Evolutionary conservation across 148 eudicot genomes (phyloP), one percentile per base, ranked within the genome.

Genomic region (Diospyros kaki): DNA sequence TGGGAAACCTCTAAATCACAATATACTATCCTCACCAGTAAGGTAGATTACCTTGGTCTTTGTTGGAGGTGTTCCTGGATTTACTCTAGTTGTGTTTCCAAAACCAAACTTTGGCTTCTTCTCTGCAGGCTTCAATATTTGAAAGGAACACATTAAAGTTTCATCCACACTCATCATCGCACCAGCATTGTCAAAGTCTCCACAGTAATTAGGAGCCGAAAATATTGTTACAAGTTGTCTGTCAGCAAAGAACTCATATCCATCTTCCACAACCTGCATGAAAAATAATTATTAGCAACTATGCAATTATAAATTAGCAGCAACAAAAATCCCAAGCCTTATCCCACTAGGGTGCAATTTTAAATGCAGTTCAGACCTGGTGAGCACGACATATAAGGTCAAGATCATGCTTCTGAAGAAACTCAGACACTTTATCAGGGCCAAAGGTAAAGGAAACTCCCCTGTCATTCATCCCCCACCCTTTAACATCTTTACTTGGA

Each of bases 91-190:
- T 39, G 85, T 71, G 74, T 85, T 85, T 52, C 85, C 85, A 58
- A 82, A 82, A 38, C 81, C 85, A 80, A 80, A 77, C 76, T 67
- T 85, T 44, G 84, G 82, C 75, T 85, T 85, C 80, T 83, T 85
- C 42, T 82, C 88, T 14, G 86, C 88, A 8, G 88, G 88, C 80
- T 83, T 85, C 42, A 85, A 64, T 59, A 85, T 85, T 78, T 85
- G 88, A 52, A 85, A 85, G 44, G 88, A 85, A 63, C 88, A 85
- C 88, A 83, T 85, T 42, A 85, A 73, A 40, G 82, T 77, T 45
- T 85, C 88, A 73, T 85, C 88, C 58, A 85, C 86, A 7, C 88
- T 85, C 88, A 85, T 85, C 88, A 85, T 83, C 7, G 86, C 88
- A 59, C 88, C 88, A 66, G 88, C 88, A 78, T 85, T 85, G 68